Evolutionary conservation across 345 rosid genomes (phyloP).

Genomic region (Aegle marmelos): DNA sequence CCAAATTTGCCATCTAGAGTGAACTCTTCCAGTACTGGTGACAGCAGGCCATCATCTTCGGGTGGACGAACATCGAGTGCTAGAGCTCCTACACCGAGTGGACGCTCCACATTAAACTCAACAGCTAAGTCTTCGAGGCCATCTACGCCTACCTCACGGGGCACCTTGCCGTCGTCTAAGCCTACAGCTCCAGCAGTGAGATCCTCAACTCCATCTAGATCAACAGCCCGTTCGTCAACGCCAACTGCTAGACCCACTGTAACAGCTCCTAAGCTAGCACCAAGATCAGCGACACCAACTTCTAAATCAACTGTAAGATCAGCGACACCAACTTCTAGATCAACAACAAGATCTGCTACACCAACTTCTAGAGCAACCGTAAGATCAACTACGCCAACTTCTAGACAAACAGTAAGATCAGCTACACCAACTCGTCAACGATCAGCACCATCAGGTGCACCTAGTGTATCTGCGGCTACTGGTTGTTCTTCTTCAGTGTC

Average conservation of each 20-base stretch:
- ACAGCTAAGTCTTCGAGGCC: conserved; percentile 62
- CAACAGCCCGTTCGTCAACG: conserved; percentile 41
- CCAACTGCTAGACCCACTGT: conserved; percentile 43
- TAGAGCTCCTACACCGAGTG: conserved; percentile 62
- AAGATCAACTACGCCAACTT: conserved; percentile 35
- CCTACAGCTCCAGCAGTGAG: conserved; percentile 35
- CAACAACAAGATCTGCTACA: conserved; percentile 35
- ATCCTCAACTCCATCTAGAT: conserved; percentile 53
- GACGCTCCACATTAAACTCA: conserved; percentile 48
- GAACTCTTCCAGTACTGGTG: conserved; percentile 39
- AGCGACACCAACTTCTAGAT: conserved; percentile 23
- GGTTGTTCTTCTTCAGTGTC: conserved; percentile 47
- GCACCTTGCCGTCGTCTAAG: conserved; percentile 43
- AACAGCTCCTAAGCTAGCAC: conserved; percentile 34
- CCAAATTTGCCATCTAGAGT: conserved; percentile 33
- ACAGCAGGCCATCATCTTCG: conserved; percentile 67
- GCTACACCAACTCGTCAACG: conserved; percentile 59
- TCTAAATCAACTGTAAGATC: conserved; percentile 45
- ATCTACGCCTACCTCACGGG: conserved; percentile 68
- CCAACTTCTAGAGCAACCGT: conserved; percentile 26
- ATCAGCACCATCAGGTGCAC: conserved; percentile 40
- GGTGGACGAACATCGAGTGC: conserved; percentile 41
- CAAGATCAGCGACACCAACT: conserved; percentile 62
- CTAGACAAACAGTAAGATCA: conserved; percentile 47
- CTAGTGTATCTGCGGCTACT: conserved; percentile 33